These are phyloP conservation scores for Arthonia radiata DNA, from an alignment of 495 filamentous ascomycete species.

Conservation along the genomic window DNA sequence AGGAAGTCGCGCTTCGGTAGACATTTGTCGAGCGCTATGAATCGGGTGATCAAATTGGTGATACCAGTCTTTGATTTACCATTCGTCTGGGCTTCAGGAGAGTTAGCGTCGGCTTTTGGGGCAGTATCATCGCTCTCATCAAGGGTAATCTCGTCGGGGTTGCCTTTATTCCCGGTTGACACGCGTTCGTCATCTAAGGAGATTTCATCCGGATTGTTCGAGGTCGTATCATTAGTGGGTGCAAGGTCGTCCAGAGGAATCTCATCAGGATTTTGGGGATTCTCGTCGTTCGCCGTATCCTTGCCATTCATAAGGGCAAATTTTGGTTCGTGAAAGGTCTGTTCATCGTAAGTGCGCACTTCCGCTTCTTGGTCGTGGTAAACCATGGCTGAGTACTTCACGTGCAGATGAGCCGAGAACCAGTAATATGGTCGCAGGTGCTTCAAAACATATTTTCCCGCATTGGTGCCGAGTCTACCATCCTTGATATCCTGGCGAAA, in stretches of 20 bases:
- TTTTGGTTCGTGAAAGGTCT: conserved; percentile 1
- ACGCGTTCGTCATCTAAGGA: neutral
- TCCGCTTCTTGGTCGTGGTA: conserved; percentile 23
- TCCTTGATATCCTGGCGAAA: conserved; percentile 49
- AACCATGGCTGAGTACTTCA: conserved; percentile 54
- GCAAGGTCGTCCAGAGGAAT: conserved; percentile 11
- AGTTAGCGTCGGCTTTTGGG: neutral
- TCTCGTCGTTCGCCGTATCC: neutral
- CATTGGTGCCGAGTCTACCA: conserved; percentile 50
- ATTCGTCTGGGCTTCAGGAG: conserved; percentile 5
- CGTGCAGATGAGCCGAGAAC: conserved; percentile 87
- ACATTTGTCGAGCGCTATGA: conserved; percentile 80
- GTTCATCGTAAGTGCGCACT: neutral
- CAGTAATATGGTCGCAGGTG: conserved; percentile 61
- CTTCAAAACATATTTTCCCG: conserved; percentile 55
- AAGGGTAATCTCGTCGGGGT: conserved; percentile 27
- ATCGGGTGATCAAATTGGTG: conserved; percentile 50
- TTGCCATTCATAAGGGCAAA: neutral
- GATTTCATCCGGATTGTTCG: no score
- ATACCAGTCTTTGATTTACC: no score
- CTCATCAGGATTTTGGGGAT: conserved; percentile 9
- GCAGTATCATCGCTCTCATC: conserved; percentile 25
- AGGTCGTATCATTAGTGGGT: no score
- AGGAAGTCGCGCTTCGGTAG: conserved; percentile 56
- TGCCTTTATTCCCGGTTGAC: conserved; percentile 7